Conservation (phyloP, 345 rosid genomes). For the Gossypium longicalyx region DNA sequence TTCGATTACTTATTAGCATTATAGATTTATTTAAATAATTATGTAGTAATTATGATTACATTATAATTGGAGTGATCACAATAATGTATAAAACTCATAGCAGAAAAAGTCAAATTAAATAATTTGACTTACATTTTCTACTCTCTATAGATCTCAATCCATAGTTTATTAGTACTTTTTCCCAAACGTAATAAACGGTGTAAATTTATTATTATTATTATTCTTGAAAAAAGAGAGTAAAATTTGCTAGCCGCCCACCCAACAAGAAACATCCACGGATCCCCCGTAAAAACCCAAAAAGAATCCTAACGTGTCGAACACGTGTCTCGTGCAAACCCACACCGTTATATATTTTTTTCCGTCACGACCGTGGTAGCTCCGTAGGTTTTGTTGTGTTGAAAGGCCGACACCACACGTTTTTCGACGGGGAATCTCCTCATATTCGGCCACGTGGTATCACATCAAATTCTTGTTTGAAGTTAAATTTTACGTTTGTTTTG, state of each 20-base stretch:
- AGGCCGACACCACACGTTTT: slow-evolving; percentile 21
- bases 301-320: not conserved
- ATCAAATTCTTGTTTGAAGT: not conserved
- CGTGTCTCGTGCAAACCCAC: not conserved
- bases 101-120: no score
- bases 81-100: no score
- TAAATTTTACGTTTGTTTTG: not conserved
- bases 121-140: no score
- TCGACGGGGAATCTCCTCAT: not conserved
- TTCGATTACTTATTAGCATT: no score
- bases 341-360: no score
- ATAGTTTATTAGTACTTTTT: not conserved
- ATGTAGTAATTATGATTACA: not conserved
- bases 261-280: slow-evolving; percentile 26
- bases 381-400: not conserved
- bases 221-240: not conserved
- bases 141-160: not conserved
- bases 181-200: not conserved
- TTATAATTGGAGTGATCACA: no score
- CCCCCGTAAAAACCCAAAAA: not conserved
- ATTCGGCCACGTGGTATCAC: not conserved
- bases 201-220: not conserved
- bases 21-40: no score
- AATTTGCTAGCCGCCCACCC: slow-evolving; percentile 24
- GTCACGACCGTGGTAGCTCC: not conserved